Conservation (phyloP, 2,329 filamentous ascomycete genomes). For the Aspergillus sp. region DNA sequence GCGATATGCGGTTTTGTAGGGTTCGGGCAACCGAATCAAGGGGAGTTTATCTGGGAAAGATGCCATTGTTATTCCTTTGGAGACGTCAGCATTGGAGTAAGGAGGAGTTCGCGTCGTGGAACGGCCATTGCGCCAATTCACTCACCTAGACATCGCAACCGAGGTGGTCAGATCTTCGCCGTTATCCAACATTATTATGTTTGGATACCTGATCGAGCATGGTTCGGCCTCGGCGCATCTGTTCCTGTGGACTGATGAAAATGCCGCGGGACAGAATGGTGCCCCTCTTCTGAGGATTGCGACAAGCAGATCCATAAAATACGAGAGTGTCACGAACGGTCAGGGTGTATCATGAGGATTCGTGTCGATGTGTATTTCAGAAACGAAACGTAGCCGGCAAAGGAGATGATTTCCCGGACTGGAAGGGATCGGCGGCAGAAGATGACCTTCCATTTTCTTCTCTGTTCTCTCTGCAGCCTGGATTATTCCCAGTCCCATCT, state of each 20-base stretch:
- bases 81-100: not conserved
- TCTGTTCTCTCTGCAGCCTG: not conserved
- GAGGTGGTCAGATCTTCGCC: not conserved
- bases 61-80: not conserved
- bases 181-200: not conserved
- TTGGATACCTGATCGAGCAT: not conserved
- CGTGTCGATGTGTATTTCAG: not conserved
- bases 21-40: conserved; percentile 25
- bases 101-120: not conserved
- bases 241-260: not conserved
- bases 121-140: not conserved
- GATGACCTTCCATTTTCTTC: not conserved
- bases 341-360: not conserved
- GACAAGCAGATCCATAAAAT: not conserved
- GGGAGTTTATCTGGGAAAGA: conserved; percentile 14
- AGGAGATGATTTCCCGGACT: not conserved
- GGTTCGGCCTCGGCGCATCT: not conserved
- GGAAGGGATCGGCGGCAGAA: conserved; percentile 2
- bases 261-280: not conserved
- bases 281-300: not conserved
- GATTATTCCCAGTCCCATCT: not conserved
- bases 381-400: not conserved
- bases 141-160: not conserved
- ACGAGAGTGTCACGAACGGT: not conserved
- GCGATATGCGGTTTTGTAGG: conserved; percentile 26